Evolutionary conservation across 2,329 filamentous ascomycete species (phyloP).

Genomic region (Fusarium siculi): DNA sequence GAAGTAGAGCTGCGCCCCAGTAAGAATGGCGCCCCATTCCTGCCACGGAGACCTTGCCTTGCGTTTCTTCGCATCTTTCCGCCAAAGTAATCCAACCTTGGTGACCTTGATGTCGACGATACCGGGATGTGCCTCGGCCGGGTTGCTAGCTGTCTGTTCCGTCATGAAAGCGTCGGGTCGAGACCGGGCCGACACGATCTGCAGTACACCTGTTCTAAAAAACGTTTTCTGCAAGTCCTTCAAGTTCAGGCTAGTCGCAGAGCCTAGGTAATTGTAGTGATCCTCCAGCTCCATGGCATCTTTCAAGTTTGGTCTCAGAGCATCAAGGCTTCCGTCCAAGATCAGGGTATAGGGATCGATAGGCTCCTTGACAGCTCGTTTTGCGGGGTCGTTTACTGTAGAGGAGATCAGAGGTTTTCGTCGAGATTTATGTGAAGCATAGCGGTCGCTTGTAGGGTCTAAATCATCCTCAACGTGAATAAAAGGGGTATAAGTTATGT

Average conservation of each 20-base stretch:
- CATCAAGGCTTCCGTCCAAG: conserved; percentile 86
- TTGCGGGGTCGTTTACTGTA: conserved; percentile 62
- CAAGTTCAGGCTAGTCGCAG: conserved; percentile 79
- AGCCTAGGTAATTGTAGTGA: conserved; percentile 87
- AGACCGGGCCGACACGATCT: conserved; percentile 94
- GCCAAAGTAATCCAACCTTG: conserved; percentile 94
- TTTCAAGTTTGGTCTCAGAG: conserved; percentile 83
- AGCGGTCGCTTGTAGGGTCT: conserved; percentile 79
- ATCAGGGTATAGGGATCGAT: conserved; percentile 96
- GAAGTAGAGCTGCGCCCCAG: conserved; percentile 96
- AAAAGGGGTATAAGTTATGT: conserved; percentile 97
- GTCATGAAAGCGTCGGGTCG: conserved; percentile 95
- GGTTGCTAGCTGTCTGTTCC: conserved; percentile 84
- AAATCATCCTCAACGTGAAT: conserved; percentile 96
- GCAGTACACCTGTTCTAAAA: conserved; percentile 88
- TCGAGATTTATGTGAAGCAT: conserved; percentile 76
- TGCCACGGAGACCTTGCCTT: conserved; percentile 97
- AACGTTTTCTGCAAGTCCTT: conserved; percentile 88
- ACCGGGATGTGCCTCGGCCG: conserved; percentile 86
- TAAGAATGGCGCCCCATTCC: conserved; percentile 97
- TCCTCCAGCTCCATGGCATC: conserved; percentile 95
- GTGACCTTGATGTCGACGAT: conserved; percentile 98
- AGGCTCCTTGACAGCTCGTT: conserved; percentile 78
- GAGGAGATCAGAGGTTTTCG: conserved; percentile 76
- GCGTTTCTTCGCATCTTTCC: conserved; percentile 93